Percentiles rank a stretch among this genome's conserved stretches.
Conservation (phyloP, 176 grass and related monocot genomes). For the Phoenix dactylifera region DNA sequence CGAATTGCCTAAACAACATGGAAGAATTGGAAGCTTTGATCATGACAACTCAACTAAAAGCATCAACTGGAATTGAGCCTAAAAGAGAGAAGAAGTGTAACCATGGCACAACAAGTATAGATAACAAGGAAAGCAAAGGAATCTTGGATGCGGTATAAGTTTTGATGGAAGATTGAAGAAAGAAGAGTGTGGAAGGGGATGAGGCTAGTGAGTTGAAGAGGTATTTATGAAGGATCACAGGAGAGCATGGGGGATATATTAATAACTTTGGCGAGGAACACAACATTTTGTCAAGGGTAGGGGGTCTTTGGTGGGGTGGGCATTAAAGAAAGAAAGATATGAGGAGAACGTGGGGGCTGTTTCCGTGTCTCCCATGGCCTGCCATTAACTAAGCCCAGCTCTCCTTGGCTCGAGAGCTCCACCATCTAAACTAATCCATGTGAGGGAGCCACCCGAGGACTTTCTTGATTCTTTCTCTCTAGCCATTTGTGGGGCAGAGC, state of each 20-base stretch:
- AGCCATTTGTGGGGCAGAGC: too few relatives aligned
- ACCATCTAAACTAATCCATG: too few relatives aligned
- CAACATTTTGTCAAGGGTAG: constrained; percentile 9
- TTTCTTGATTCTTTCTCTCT: too few relatives aligned
- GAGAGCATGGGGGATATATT: constrained; percentile 5
- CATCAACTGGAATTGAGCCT: neutral
- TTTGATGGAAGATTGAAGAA: neutral
- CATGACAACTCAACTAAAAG: too few relatives aligned
- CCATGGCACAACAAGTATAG: neutral
- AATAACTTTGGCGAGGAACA: too few relatives aligned
- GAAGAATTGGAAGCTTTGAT: neutral
- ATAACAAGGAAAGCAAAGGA: too few relatives aligned
- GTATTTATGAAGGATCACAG: neutral
- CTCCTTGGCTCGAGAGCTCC: too few relatives aligned
- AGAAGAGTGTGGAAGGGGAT: neutral
- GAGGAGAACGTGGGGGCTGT: constrained; percentile 26
- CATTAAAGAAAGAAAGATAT: constrained; percentile 4
- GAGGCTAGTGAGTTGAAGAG: neutral
- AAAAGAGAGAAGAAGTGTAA: neutral
- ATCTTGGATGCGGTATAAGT: too few relatives aligned
- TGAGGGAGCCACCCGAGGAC: too few relatives aligned
- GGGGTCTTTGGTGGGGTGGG: neutral
- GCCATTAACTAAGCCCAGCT: too few relatives aligned
- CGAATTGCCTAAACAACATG: neutral
- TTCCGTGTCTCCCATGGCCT: constrained; percentile 17